Evolutionary conservation across 495 filamentous ascomycete genomes (phyloP).

Genomic region (Tricharina praecox): DNA sequence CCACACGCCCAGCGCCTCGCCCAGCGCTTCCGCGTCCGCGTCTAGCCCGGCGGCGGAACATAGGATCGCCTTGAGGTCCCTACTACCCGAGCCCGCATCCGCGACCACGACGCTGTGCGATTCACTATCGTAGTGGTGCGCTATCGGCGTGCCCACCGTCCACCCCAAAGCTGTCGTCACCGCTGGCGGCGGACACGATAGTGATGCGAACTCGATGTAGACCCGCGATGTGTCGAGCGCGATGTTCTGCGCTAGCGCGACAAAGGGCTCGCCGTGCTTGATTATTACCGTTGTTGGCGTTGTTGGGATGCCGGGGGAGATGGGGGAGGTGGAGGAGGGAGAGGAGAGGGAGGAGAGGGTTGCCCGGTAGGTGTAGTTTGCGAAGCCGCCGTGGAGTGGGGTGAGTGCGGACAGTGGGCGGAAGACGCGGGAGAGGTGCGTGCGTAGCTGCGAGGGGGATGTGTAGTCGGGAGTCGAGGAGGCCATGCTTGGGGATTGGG

Average conservation of each 20-base stretch:
- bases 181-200: no score
- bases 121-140: neutral
- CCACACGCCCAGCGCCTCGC: neutral
- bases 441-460: no score
- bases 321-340: no score
- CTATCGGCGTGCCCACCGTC: neutral
- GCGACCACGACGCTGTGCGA: neutral
- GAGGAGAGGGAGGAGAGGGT: neutral
- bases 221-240: no score
- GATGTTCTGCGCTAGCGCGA: neutral
- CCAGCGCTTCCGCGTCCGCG: neutral
- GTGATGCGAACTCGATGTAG: no score
- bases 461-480: neutral
- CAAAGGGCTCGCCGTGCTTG: slow-evolving; percentile 3
- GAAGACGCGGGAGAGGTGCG: neutral
- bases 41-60: neutral
- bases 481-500: no score
- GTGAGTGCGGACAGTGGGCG: neutral
- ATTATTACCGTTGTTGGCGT: slow-evolving; percentile 1
- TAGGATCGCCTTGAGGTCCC: neutral
- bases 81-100: neutral
- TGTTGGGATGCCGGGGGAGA: neutral
- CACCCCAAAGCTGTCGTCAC: neutral
- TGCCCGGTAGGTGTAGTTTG: slow-evolving; percentile 1
- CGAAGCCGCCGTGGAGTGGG: neutral